Evolutionary conservation across 2,329 filamentous ascomycete genomes (phyloP), one percentile per base, ranked within the genome.

Genomic region (Fusarium mexicanum): DNA sequence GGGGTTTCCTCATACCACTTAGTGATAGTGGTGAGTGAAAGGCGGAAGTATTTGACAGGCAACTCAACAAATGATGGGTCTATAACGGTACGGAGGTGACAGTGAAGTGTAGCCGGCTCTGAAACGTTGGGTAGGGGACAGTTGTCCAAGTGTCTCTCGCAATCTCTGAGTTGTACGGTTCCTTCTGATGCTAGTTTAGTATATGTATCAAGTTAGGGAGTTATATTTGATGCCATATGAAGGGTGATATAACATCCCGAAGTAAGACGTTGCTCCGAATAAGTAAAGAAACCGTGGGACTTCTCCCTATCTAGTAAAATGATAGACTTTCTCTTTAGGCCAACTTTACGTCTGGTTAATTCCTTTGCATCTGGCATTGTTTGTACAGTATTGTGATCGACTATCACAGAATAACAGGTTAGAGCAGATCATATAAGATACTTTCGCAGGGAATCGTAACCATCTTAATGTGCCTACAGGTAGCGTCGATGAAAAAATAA

Each of bases 11-110:
- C 9, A 35, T 26, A 51, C 11, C n/a, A 6, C 22, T 5, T 13
- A 10, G 31, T n/a, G 17, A 11, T 24, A 2, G 31, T 24, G 22
- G 16, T 24, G n/a, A 35, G 17, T 24, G 17, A 16, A 37, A 35
- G 13, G 13, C 13, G 6, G 9, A 8, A 24, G 17, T 35, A 4
- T 0, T 2, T 8, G 3, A 35, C 12, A 24, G 17, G 48, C 9
- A 53, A 24, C 6, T 35, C 17, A 14, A 18, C 31, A 14, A 13
- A 20, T 18, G 17, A 20, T 8, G 17, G 31, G 6, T 51, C 48
- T 51, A 35, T 11, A 14, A 24, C 17, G 9, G 6, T 16, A 3
- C 12, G 22, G 8, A 35, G 12, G 12, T 24, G 31, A 14, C 9
- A 10, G 31, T 35, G 31, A 12, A 51, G 48, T 35, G 31, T 35